Base-by-base conservation (phyloP, 2,329 filamentous ascomycete species). In the Aaosphaeria pasadenensis region DNA sequence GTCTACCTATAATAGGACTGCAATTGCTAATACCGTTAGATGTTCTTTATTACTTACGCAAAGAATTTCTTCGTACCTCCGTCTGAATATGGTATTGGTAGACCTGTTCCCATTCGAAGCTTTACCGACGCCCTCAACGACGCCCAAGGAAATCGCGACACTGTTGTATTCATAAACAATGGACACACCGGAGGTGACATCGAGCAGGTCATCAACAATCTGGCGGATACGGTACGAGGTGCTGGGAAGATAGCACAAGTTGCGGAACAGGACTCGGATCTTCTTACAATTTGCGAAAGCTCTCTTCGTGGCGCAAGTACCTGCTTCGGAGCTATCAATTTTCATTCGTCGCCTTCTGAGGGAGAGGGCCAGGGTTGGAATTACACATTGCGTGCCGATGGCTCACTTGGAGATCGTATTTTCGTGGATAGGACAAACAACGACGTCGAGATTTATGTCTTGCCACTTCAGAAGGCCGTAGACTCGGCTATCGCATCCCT, bases 31-130 rank as follows among this genome's bases (percentile, higher is more conserved):
- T 38, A 33, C 30, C 5, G 17, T 39, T 39, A 69, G 69, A 73
- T 76, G 69, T 74, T 74, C 62, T 72, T 72, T 57, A 79, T 80
- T 42, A 74, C 75, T 45, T 92, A 87, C 67, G 86, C 89, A 11
- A 86, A 88, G 57, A 91, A 91, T 66, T 82, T 96, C 53, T 92
- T 95, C 60, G 81, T 91, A 4, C 86, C 89, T 1, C 86, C 88
- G 1, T 86, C 87, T 1, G 73, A 79, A 3, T 95, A 80, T 60
- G 91, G 91, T 40, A 84, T 96, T 55, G 87, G 85, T 40, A 65
- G 76, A 0, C 69, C 83, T 0, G 74, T 71, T 5, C 77, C 84
- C 0, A 71, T 96, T 52, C 81, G 84, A 50, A 79, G 81, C 7
- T 77, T 95, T 13, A 62, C 76, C 32, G 73, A 87, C 52, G 89